Percentiles rank a stretch among this genome's conserved stretches.
phyloP scores from a whole-genome alignment of 2,329 filamentous ascomycete genomes.

The Coleophoma eucalyptorum region DNA sequence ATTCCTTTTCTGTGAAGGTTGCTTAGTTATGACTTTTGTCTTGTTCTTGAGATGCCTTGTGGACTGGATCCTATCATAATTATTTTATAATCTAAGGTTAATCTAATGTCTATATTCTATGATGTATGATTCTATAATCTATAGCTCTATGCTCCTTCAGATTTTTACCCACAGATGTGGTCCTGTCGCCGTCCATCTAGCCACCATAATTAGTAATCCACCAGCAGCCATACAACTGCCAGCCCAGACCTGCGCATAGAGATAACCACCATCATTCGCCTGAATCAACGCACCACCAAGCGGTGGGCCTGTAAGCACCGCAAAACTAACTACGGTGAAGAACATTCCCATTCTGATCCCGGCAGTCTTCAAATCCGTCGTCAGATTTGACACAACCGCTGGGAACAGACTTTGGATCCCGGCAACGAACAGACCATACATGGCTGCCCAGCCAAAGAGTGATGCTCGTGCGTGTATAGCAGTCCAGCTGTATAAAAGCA shows the following conservation, averaged over 20 bases:
- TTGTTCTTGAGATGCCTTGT: too few species aligned
- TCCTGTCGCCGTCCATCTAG: background rate
- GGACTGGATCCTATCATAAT: too few species aligned
- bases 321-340: conserved; percentile 43
- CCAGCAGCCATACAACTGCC: background rate
- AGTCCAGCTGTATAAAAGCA: conserved; percentile 40
- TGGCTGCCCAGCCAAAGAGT: conserved; percentile 41
- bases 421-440: conserved; percentile 44
- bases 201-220: background rate
- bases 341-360: conserved; percentile 50
- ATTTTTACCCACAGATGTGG: conserved; percentile 10
- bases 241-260: conserved; percentile 36
- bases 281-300: conserved; percentile 47
- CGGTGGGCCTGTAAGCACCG: conserved; percentile 45
- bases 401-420: conserved; percentile 46
- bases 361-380: conserved; percentile 43
- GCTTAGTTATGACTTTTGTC: too few species aligned
- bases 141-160: background rate
- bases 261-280: conserved; percentile 34
- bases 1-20: too few species aligned
- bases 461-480: conserved; percentile 33
- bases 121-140: too few species aligned
- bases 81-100: too few species aligned
- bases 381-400: conserved; percentile 41
- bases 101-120: too few species aligned